Percentiles rank a stretch among this genome's conserved stretches.
These are phyloP conservation scores for Malus orientalis DNA, from an alignment of 306 rosid genomes.

Conservation along the genomic window DNA sequence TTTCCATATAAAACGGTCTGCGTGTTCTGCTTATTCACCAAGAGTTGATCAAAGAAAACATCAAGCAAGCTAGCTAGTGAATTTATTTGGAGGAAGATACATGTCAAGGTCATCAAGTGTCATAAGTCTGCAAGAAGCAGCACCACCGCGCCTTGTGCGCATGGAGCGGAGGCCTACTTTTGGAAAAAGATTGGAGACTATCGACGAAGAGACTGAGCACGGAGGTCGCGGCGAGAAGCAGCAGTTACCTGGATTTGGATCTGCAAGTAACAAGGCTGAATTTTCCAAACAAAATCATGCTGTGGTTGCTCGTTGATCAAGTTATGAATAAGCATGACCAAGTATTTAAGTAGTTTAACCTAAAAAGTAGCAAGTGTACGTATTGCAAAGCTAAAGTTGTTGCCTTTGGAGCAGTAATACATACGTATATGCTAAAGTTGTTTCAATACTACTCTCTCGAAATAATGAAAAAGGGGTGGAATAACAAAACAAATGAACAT, in stretches of 20 bases:
- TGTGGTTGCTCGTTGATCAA: conserved; percentile 10
- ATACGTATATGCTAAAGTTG: too few species aligned
- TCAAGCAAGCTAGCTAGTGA: neutral
- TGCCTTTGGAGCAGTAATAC: neutral
- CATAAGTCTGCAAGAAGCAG: neutral
- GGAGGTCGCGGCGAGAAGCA: neutral
- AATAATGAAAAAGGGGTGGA: neutral
- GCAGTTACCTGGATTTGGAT: neutral
- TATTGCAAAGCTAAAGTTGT: neutral
- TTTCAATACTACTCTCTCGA: neutral
- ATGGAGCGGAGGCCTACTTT: neutral
- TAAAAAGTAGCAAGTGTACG: neutral
- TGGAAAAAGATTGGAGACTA: conserved; percentile 7
- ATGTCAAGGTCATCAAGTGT: conserved; percentile 4
- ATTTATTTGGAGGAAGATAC: neutral
- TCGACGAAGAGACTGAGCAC: conserved; percentile 2
- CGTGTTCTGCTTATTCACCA: neutral
- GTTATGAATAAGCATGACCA: neutral
- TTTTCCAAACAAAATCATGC: neutral
- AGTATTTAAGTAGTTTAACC: neutral
- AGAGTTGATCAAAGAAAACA: neutral
- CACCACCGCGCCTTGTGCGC: neutral
- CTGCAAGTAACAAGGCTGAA: neutral
- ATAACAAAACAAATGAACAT: neutral
- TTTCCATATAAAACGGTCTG: neutral